These are phyloP conservation scores for Solanum commersonii DNA, from an alignment of 257 asterid genomes.

Conservation along the genomic window DNA sequence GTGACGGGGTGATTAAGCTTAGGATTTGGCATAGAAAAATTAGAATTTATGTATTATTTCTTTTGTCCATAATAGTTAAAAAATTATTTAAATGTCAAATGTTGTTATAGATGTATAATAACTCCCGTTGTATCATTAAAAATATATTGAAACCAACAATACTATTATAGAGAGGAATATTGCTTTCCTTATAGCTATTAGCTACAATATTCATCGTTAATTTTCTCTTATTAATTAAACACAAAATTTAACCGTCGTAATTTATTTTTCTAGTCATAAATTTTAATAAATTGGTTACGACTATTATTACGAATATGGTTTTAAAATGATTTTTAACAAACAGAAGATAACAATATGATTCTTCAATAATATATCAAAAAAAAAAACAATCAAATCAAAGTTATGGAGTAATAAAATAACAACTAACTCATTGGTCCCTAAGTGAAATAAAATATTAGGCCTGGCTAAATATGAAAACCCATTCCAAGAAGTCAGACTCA, in stretches of 20 bases:
- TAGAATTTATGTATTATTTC: too few relatives aligned
- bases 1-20: too few relatives aligned
- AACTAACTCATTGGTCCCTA: not conserved
- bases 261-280: not conserved
- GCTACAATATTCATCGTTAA: not conserved
- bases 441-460: not conserved
- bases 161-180: too few relatives aligned
- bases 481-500: not conserved
- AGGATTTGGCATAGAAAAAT: too few relatives aligned
- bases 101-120: too few relatives aligned
- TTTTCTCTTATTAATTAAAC: not conserved
- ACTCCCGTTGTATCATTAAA: fast-evolving
- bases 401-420: not conserved
- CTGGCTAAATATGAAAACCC: not conserved
- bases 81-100: too few relatives aligned
- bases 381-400: not conserved
- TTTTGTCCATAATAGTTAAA: too few relatives aligned
- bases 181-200: too few relatives aligned
- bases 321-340: not conserved
- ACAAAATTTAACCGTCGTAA: not conserved
- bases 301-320: not conserved
- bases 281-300: not conserved
- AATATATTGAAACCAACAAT: too few relatives aligned
- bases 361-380: not conserved
- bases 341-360: not conserved